Evolutionary conservation across 768 basidiomycete species (phyloP).

Genomic region (Kwoniella pini): DNA sequence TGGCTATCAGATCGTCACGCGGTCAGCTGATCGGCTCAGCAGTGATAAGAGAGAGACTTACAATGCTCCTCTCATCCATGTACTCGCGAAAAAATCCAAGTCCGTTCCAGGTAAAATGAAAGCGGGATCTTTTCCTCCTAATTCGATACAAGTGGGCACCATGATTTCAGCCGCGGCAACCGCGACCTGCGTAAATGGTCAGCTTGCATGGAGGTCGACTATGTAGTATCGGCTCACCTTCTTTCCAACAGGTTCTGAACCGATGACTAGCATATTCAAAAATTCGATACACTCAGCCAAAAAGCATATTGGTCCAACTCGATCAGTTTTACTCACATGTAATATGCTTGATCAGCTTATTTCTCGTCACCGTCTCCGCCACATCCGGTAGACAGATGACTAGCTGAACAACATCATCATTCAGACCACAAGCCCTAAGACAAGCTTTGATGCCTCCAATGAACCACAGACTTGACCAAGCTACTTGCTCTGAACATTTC

Average conservation of each 20-base stretch:
- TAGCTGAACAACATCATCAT: conserved; percentile 84
- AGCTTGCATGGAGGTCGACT: not conserved
- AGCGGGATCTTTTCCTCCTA: conserved; percentile 95
- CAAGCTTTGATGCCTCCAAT: conserved; percentile 74
- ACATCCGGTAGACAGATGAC: conserved; percentile 87
- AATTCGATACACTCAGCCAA: no score
- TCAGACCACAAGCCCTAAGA: conserved; percentile 76
- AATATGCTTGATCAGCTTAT: conserved; percentile 83
- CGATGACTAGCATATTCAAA: conserved; percentile 47
- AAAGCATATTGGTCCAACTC: not conserved
- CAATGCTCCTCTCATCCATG: conserved; percentile 91
- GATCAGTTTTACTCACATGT: conserved; percentile 58
- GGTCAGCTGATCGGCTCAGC: not conserved
- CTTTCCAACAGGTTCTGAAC: conserved; percentile 51
- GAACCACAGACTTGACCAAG: conserved; percentile 79
- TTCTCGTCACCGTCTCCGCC: conserved; percentile 74
- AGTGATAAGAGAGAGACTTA: conserved; percentile 58
- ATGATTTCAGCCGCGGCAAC: conserved; percentile 78
- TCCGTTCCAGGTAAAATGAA: conserved; percentile 85
- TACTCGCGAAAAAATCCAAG: conserved; percentile 71
- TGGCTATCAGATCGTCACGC: conserved; percentile 25
- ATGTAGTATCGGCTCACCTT: conserved; percentile 54
- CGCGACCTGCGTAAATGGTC: conserved; percentile 60
- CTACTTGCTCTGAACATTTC: conserved; percentile 69
- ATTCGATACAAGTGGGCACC: conserved; percentile 88